Evolutionary conservation across 192 early-diverging fungal species (phyloP).

Genomic region (Backusella mclennaniae): DNA sequence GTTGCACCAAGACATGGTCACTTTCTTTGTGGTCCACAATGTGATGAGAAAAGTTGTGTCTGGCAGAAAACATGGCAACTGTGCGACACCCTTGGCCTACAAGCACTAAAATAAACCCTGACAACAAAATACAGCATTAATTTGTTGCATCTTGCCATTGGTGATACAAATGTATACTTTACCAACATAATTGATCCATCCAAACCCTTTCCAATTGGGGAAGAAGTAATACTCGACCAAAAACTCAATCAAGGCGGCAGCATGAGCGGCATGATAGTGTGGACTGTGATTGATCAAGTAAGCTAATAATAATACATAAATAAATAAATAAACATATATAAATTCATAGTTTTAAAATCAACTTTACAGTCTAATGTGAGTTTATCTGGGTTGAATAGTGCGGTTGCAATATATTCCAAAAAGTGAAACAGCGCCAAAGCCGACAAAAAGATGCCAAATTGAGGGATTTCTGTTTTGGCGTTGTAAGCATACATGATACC

Average conservation of each 20-base stretch:
- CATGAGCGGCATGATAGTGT: constrained; percentile 70
- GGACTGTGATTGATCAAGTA: constrained; percentile 74
- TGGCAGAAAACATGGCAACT: constrained; percentile 89
- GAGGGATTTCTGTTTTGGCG: constrained; percentile 36
- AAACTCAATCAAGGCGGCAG: constrained; percentile 67
- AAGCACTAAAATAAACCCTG: constrained; percentile 63
- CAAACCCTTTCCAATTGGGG: constrained; percentile 52
- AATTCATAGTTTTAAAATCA: neutral
- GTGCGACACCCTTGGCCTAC: constrained; percentile 75
- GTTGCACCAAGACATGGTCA: constrained; percentile 79
- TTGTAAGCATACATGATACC: constrained; percentile 45
- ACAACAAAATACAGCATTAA: neutral
- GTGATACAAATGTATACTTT: neutral
- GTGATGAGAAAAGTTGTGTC: constrained; percentile 83
- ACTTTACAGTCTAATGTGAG: constrained; percentile 70
- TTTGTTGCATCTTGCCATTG: neutral
- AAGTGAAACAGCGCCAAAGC: constrained; percentile 77
- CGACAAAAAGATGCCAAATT: constrained; percentile 67
- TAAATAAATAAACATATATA: neutral
- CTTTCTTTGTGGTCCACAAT: constrained; percentile 67
- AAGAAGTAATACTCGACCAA: constrained; percentile 63
- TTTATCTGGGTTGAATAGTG: constrained; percentile 70
- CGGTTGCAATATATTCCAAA: constrained; percentile 85
- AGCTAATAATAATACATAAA: constrained; percentile 38
- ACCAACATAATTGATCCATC: constrained; percentile 43